Conservation (phyloP, 2,329 filamentous ascomycete genomes). For the Cladosporium velox region DNA sequence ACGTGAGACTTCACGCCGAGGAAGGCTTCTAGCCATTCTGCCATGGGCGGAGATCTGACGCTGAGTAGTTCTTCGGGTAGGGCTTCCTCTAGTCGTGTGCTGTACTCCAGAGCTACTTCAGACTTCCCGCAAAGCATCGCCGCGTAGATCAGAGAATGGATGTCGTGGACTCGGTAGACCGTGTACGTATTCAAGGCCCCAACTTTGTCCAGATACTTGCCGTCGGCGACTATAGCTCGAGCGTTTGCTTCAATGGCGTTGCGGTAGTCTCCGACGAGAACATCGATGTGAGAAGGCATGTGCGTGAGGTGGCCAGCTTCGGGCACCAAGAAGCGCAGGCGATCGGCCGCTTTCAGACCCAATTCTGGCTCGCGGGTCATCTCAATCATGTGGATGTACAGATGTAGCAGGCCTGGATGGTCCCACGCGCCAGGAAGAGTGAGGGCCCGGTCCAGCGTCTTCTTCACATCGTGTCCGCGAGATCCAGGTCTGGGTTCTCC, state of each 20-base stretch:
- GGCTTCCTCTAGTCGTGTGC: conserved; percentile 59
- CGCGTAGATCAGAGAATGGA: conserved; percentile 74
- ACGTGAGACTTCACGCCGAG: conserved; percentile 68
- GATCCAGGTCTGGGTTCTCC: conserved; percentile 58
- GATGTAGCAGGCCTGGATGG: conserved; percentile 71
- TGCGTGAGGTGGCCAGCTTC: conserved; percentile 71
- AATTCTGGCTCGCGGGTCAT: conserved; percentile 69
- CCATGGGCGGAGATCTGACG: conserved; percentile 70
- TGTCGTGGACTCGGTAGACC: conserved; percentile 72
- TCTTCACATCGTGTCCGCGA: conserved; percentile 60
- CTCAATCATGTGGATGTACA: conserved; percentile 78
- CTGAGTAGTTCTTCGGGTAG: conserved; percentile 65
- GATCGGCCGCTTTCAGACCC: conserved; percentile 62
- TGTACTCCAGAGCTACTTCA: conserved; percentile 62
- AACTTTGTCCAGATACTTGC: conserved; percentile 61
- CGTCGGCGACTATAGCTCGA: conserved; percentile 67
- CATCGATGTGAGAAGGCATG: conserved; percentile 77
- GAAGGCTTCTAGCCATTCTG: conserved; percentile 76
- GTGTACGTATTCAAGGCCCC: conserved; percentile 73
- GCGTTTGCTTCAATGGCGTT: conserved; percentile 67
- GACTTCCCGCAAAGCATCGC: conserved; percentile 75
- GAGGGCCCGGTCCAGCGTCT: conserved; percentile 61
- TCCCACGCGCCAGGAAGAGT: conserved; percentile 48
- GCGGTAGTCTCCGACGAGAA: conserved; percentile 71
- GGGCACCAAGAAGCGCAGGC: conserved; percentile 64